Base-by-base conservation (phyloP, 257 asterid genomes). In the Solanum pennellii region DNA sequence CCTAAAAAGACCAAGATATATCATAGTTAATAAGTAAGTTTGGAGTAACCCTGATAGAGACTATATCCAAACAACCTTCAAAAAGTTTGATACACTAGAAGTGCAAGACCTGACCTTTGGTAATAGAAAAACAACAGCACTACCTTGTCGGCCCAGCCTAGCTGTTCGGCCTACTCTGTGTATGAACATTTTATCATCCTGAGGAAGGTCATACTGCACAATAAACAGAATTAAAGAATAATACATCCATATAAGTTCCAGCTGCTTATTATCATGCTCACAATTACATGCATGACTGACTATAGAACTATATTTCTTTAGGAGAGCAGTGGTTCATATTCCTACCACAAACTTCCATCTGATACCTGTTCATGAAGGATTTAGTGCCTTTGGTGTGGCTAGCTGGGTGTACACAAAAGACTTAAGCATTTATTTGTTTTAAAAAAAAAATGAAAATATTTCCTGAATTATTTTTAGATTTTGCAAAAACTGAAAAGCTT, bases 161-260 rank as follows among this genome's bases (percentile, higher is more conserved):
- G 99, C 99, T 47, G 99, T 97, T 93, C 99, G 93, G 77, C 99
- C 99, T 91, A 94, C 99, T 92, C 99, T 93, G 90, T 97, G 99
- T 86, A 97, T 83, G 80, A 97, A 97, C 89, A 97, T 94, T 89
- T 94, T 90, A 72, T 98, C 99, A 90, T 97, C 99, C 91, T 95
- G 99, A 85, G 99, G 99, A 80, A 98, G 99, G 27, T 97, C 99
- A 89, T 93, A 94, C 99, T 95, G 97, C 91, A 87, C 27, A 89
- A 18, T 86, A 82, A 84, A 83, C 60, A 84, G 29, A 47, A 73
- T 21, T 76, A 92, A 86, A 31, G 84, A 33, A 82, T 83, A 88
- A 80, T 47, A 86, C 76, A 85, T 79, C 41, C 75, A 5, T 86
- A 83, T 83, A 82, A 83, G 82, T 86, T 35, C 45, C 66, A 86